These are phyloP conservation scores for Populus tomentosa DNA, from an alignment of 441 rosid genomes.

Conservation along the genomic window DNA sequence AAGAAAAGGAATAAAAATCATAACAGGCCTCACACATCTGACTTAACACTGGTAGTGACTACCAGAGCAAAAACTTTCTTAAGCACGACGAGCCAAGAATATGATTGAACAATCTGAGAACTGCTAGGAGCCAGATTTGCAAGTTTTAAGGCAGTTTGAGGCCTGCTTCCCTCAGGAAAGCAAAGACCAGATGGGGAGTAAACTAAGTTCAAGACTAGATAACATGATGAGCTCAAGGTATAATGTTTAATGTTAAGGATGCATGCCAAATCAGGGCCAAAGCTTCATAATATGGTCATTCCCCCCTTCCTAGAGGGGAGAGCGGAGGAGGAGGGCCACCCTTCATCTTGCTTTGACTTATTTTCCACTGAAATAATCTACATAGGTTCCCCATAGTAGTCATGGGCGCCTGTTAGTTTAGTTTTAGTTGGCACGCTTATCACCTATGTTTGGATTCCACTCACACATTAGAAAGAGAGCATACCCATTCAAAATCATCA, in stretches of 20 bases:
- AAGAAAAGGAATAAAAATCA: no score
- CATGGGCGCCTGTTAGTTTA: not conserved
- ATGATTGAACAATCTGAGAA: conserved; percentile 1
- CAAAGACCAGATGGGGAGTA: not conserved
- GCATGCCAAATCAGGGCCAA: not conserved
- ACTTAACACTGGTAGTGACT: not conserved
- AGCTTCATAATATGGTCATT: not conserved
- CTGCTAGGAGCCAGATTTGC: not conserved
- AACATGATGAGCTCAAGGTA: not conserved
- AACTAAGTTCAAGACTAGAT: not conserved
- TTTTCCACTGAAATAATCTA: not conserved
- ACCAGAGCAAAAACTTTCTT: not conserved
- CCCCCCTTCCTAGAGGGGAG: not conserved
- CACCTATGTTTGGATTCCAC: not conserved
- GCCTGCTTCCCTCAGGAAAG: not conserved
- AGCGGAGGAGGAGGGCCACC: not conserved
- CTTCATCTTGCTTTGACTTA: not conserved
- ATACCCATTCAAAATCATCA: not conserved
- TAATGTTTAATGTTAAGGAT: not conserved
- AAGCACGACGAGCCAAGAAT: not conserved
- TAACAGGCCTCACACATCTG: not conserved
- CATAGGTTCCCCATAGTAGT: not conserved
- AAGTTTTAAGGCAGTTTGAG: not conserved
- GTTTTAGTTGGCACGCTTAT: not conserved
- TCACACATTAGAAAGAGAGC: not conserved